Evolutionary conservation across 345 rosid genomes (phyloP), one percentile per base, ranked within the genome.

Genomic region (Eucalyptus erythrocorys): DNA sequence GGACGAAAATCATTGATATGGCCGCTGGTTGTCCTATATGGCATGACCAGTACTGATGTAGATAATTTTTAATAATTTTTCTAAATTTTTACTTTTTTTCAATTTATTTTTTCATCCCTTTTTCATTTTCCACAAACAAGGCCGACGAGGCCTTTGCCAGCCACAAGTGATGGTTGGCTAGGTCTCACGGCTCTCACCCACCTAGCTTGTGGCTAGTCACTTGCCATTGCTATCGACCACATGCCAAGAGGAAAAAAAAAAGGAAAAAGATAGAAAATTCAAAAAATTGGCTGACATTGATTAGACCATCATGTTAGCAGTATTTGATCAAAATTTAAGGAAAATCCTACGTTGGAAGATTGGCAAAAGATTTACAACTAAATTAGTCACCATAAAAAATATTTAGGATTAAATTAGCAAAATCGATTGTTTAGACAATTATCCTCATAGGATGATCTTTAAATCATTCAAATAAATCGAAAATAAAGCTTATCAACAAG

Each of bases 11-110:
- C 6, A 24, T 26, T 55, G 13, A 24, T 55, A 26, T 55, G 27
- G 13, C 61, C 2, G 0, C 0, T 4, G 6, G 11, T 8, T 30
- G 3, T 61, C 4, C 1, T 30, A 61, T 4, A 3, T 30, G 32
- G 40, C 2, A 64, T 15, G 10, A 0, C 7, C 4, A 51, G 1
- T 0, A 51, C 10, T 0, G 10, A 21, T 2, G 26, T 51, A 0
- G 26, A 51, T 51, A 51, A 51, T 19, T 51, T 51, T 51, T 19
- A 48, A 48, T 48, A 48, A 11, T 51, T 51, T 51, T 51, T 51
- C 55, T 51, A 51, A 24, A 55, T 24, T 55, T 55, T 2, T 24
- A 55, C 61, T 22, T 55, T 55, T 55, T 55, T 55, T 55, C 26
- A 51, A 51, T 55, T 24, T 24, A 24, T 55, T 24, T 55, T 55